Evolutionary conservation across 257 asterid genomes (phyloP).

Genomic region (Rhazya stricta): DNA sequence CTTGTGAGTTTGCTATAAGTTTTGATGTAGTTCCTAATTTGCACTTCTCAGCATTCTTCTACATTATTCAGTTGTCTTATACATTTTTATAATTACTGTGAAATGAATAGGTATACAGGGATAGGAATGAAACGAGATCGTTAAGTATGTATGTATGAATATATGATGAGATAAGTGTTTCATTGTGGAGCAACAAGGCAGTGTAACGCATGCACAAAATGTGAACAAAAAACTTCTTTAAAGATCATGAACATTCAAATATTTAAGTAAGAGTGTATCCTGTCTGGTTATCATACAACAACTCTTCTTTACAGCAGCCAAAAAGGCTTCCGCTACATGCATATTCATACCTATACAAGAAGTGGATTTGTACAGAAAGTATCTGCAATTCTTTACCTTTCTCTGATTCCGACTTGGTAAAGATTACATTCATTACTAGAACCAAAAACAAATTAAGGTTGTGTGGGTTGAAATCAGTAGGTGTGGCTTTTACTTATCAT

Average conservation of each 20-base stretch:
- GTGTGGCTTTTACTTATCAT: neutral
- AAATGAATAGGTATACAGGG: neutral
- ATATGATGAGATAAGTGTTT: neutral
- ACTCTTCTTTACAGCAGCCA: neutral
- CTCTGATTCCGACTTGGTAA: neutral
- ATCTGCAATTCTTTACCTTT: neutral
- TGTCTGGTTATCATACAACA: neutral
- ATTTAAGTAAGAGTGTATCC: neutral
- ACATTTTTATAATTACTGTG: neutral
- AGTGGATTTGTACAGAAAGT: neutral
- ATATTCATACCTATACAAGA: neutral
- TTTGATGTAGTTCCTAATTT: neutral
- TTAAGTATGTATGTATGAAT: neutral
- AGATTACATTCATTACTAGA: neutral
- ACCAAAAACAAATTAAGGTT: neutral
- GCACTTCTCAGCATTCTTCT: neutral
- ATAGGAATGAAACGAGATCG: neutral
- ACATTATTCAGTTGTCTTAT: neutral
- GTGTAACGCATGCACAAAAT: neutral
- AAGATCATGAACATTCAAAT: neutral
- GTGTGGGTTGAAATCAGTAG: neutral
- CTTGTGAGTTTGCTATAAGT: neutral
- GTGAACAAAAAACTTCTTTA: neutral
- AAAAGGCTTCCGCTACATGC: neutral
- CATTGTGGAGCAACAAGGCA: neutral